Conservation (phyloP, 176 grass and related monocot species). For the Calamus simplicifolius region DNA sequence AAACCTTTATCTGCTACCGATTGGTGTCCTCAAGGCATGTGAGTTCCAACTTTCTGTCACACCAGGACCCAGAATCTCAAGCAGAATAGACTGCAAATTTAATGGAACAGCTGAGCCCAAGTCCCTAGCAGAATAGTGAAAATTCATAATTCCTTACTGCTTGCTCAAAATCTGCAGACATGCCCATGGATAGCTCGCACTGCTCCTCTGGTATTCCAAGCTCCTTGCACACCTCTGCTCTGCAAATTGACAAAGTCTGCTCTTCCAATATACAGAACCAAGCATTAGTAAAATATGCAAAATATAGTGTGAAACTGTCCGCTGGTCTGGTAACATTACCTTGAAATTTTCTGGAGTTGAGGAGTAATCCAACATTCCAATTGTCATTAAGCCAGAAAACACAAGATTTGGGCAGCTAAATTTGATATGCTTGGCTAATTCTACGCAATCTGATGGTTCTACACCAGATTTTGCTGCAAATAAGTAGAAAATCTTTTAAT, state of each 20-base stretch:
- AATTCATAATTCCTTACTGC: slow-evolving; percentile 35
- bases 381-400: slow-evolving; percentile 97
- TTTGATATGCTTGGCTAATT: slow-evolving; percentile 89
- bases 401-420: slow-evolving; percentile 74
- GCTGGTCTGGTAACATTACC: slow-evolving; percentile 23
- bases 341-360: slow-evolving; percentile 94
- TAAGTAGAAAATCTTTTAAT: slow-evolving; percentile 1
- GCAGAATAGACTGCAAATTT: no score
- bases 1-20: no score
- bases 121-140: no score
- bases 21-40: no score
- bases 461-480: slow-evolving; percentile 92
- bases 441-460: slow-evolving; percentile 63
- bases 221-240: slow-evolving; percentile 46
- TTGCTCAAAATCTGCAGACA: slow-evolving; percentile 85
- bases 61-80: no score
- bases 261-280: background rate
- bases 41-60: no score
- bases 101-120: no score
- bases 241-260: slow-evolving; percentile 53
- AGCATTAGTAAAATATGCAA: no score
- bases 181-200: slow-evolving; percentile 90
- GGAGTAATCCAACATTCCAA: slow-evolving; percentile 95
- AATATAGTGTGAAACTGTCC: no score
- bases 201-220: slow-evolving; percentile 47